Conservation (phyloP, 116 monocot genomes). For the Cymodocea nodosa region DNA sequence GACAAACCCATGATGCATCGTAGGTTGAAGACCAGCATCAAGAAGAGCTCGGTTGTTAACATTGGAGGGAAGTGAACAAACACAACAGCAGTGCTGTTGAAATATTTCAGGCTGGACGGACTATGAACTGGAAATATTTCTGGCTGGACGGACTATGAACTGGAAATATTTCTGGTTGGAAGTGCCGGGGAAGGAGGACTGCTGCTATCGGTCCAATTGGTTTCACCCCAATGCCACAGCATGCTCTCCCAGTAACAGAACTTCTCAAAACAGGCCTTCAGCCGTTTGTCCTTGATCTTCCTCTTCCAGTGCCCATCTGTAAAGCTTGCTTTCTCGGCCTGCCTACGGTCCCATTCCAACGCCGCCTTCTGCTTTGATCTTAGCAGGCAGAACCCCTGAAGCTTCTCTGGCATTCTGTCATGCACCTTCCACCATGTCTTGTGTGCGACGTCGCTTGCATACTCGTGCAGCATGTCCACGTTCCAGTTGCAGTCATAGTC, state of each 20-base stretch:
- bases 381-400: constrained; percentile 61
- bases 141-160: background rate
- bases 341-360: constrained; percentile 78
- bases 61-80: too few species aligned
- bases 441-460: constrained; percentile 83
- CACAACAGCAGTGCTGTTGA: background rate
- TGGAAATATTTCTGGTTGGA: constrained; percentile 1
- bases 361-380: constrained; percentile 72
- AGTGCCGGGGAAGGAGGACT: background rate
- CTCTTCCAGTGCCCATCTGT: constrained; percentile 64
- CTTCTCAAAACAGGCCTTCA: constrained; percentile 47
- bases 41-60: too few species aligned
- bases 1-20: too few species aligned
- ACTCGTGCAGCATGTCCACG: constrained; percentile 31
- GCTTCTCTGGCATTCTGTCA: constrained; percentile 50
- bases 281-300: constrained; percentile 54
- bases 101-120: background rate
- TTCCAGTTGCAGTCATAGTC: constrained; percentile 99
- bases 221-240: constrained; percentile 86
- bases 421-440: constrained; percentile 84
- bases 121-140: too few species aligned
- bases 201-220: constrained; percentile 23
- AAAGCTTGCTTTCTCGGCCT: constrained; percentile 66
- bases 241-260: constrained; percentile 85
- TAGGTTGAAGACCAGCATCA: too few species aligned